A percentile compares a stretch with the other conserved stretches of the same genome.
Conservation (phyloP, 805 yeast species). For the Teunomyces tritomae region DNA sequence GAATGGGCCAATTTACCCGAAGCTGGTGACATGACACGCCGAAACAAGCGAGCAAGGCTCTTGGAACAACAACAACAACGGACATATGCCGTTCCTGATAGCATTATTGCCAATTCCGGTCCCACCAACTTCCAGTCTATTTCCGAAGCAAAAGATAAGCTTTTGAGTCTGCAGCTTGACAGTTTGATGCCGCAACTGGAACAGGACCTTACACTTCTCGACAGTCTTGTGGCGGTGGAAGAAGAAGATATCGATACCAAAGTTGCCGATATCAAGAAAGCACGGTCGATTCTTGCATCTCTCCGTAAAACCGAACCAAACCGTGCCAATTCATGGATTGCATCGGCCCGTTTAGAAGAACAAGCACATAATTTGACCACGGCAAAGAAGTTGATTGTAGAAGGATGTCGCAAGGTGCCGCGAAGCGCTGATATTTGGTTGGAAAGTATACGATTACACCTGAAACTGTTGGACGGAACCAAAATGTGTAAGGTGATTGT, state of each 20-base stretch:
- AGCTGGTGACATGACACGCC: slow-evolving; percentile 80
- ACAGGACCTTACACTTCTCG: slow-evolving; percentile 33
- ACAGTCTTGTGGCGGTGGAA: slow-evolving; percentile 4
- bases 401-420: slow-evolving; percentile 73
- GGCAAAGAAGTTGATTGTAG: slow-evolving; percentile 63
- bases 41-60: slow-evolving; percentile 69
- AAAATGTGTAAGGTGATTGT: slow-evolving; percentile 55
- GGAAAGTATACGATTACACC: slow-evolving; percentile 67
- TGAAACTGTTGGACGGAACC: slow-evolving; percentile 35
- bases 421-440: slow-evolving; percentile 76
- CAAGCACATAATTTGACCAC: slow-evolving; percentile 50
- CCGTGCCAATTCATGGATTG: slow-evolving; percentile 80
- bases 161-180: slow-evolving; percentile 56
- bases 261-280: slow-evolving; percentile 57
- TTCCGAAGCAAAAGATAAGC: slow-evolving; percentile 61
- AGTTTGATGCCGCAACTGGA: slow-evolving; percentile 21
- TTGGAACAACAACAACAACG: slow-evolving; percentile 62
- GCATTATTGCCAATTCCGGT: slow-evolving; percentile 42
- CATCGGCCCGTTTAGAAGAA: slow-evolving; percentile 77
- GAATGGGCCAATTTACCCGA: slow-evolving; percentile 87
- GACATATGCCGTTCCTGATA: slow-evolving; percentile 81
- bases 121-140: slow-evolving; percentile 50
- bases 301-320: slow-evolving; percentile 70
- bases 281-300: slow-evolving; percentile 60
- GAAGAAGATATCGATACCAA: slow-evolving; percentile 16